These are phyloP conservation scores for Nannochloropsis salina DNA, from an alignment of 108 stramenopile genomes.

Conservation along the genomic window DNA sequence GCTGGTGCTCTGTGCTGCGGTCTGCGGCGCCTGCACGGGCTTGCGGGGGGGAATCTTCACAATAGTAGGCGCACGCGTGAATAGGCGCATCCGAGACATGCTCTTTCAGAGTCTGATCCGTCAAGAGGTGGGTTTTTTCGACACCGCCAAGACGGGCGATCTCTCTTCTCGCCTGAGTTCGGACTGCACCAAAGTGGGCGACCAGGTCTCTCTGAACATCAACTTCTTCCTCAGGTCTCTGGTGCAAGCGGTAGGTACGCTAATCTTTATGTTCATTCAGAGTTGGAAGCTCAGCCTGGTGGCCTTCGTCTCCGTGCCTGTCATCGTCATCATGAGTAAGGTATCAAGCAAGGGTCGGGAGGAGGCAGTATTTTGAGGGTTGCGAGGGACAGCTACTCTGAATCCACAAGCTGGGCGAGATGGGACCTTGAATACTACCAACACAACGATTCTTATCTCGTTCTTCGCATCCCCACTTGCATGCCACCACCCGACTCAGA, in stretches of 20 bases:
- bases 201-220: constrained; percentile 73
- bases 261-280: constrained; percentile 70
- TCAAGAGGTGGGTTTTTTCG: constrained; percentile 61
- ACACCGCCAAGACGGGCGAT: constrained; percentile 55
- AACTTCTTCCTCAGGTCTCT: constrained; percentile 64
- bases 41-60: constrained; percentile 65
- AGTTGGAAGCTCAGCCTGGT: constrained; percentile 67
- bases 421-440: too few species aligned
- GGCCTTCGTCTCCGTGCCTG: constrained; percentile 71
- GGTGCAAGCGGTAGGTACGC: constrained; percentile 63
- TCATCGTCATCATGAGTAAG: constrained; percentile 63
- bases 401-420: too few species aligned
- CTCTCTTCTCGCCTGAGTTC: constrained; percentile 30
- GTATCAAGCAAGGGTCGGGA: constrained; percentile 25
- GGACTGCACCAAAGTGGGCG: constrained; percentile 67
- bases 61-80: constrained; percentile 64
- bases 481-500: not conserved
- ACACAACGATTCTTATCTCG: not conserved
- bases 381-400: too few species aligned
- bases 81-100: constrained; percentile 59
- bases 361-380: not conserved
- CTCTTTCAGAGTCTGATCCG: constrained; percentile 65
- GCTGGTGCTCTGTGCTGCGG: not conserved
- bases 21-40: constrained; percentile 62
- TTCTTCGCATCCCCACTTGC: not conserved